Base-by-base conservation (phyloP, 2,329 filamentous ascomycete genomes). In the Trichoderma oligosporum region DNA sequence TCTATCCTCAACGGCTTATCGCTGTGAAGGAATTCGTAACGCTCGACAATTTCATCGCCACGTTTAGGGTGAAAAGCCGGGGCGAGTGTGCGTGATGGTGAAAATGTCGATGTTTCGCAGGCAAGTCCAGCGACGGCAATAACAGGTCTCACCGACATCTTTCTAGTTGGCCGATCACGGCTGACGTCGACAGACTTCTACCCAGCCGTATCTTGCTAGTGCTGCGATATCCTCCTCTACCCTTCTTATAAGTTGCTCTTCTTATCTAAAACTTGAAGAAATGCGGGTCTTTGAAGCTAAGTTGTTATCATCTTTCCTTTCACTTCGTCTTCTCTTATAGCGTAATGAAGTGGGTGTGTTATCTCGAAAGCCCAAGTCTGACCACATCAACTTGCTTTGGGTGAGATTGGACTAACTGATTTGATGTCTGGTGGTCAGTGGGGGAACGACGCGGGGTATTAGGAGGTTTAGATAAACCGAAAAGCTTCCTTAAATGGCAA, bases 101-200 rank as follows among this genome's bases (percentile, higher is more conserved):
- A 77, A 61, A 81, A 82, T 3, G 74, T 78, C 4, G 78, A 82
- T 2, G 77, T 81, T 61, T 82, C 79, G 63, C 78, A 80, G 27
- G 78, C 78, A 2, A 82, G 71, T 16, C 79, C 79, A 16, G 78
- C 78, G 48, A 82, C 72, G 4, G 74, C 78, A 51, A 82, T 79
- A 7, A 77, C 66, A 3, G 78, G 78, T 22, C 57, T 61, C 11
- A 45, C 38, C 22, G 60, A 33, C 62, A 63, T 60, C n/a, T 8
- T n/a, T 58, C 44, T 47, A 41, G 41, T 27, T 44, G 38, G 51
- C 39, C 41, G 41, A 54, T 36, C 27, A 12, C n/a, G 20, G 51
- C 39, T 44, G 31, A 44, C 39, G 20, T 12, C 22, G n/a, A n/a
- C n/a, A n/a, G n/a, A n/a, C n/a, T n/a, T n/a, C n/a, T n/a, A n/a